Evolutionary conservation across 1,284 basidiomycete species (phyloP).

Genomic region (Ustilago loliicola): DNA sequence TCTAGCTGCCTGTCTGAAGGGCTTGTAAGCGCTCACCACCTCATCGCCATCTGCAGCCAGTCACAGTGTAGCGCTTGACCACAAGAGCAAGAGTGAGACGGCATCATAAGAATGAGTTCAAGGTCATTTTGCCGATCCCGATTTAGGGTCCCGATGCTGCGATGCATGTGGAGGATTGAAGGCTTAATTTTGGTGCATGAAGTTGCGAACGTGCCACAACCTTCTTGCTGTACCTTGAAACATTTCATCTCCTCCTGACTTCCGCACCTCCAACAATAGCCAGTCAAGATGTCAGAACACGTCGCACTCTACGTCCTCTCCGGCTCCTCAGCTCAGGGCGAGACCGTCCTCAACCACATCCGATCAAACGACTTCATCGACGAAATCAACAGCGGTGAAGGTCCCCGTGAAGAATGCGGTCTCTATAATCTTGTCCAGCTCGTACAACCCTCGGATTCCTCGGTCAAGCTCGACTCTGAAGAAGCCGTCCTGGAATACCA

Average conservation of each 20-base stretch:
- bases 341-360: conserved; percentile 46
- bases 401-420: conserved; percentile 48
- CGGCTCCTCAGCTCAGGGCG: conserved; percentile 18
- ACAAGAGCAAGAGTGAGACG: too few relatives aligned
- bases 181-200: conserved; percentile 12
- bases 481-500: conserved; percentile 35
- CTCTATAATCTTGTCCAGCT: conserved; percentile 54
- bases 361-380: conserved; percentile 57
- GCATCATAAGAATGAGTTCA: not conserved
- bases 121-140: conserved; percentile 12
- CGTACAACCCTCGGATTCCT: conserved; percentile 22
- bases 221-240: too few relatives aligned
- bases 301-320: conserved; percentile 54
- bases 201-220: conserved; percentile 21
- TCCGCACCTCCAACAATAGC: not conserved
- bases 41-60: not conserved
- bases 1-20: conserved; percentile 19
- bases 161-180: conserved; percentile 22
- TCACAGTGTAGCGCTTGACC: too few relatives aligned
- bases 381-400: conserved; percentile 61
- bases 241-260: not conserved
- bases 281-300: conserved; percentile 31
- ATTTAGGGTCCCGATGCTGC: conserved; percentile 3
- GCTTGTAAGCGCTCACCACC: not conserved
- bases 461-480: conserved; percentile 16